Evolutionary conservation across 2,329 filamentous ascomycete genomes (phyloP), one percentile per base, ranked within the genome.

Genomic region (Oidium heveae): DNA sequence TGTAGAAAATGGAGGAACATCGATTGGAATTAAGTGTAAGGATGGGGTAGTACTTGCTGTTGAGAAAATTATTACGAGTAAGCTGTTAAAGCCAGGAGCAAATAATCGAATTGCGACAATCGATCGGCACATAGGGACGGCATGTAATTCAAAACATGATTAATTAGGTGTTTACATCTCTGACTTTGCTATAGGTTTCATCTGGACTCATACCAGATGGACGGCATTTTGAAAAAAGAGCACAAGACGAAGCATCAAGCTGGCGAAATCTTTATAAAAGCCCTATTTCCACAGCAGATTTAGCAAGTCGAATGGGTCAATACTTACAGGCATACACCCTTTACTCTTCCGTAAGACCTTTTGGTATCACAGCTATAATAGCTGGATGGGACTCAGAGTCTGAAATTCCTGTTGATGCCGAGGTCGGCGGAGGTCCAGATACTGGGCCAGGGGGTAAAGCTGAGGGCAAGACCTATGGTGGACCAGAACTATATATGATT

Each of bases 321-420:
- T 98, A 95, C 70, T 83, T 94, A 55, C 91, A 98, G 72, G 87
- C 86, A 58, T 95, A 95, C 73, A 98, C 91, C 9, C 82, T 96
- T 63, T 96, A 96, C 74, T 89, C 86, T 57, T 93, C 86, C 58
- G 91, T 98, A 57, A 85, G 91, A 58, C 91, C 91, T 36, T 98
- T 98, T 66, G 91, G 91, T 65, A 86, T 96, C 67, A 94, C 89
- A 20, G 85, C 87, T 58, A 96, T 98, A 66, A 70, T 98, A 58
- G 91, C 80, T 62, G 91, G 91, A 57, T 93, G 87, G 77, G 91
- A 98, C 71, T 85, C 84, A 55, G 87, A 94, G 68, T 76, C 79
- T 46, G 87, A 94, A 66, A 70, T 82, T 47, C 81, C 81, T 52
- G 87, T 96, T 49, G 89, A 95, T 66, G 89, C 86, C 59, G 82